Conservation (phyloP, 163 green algal genomes). For the Volvox carteri region DNA sequence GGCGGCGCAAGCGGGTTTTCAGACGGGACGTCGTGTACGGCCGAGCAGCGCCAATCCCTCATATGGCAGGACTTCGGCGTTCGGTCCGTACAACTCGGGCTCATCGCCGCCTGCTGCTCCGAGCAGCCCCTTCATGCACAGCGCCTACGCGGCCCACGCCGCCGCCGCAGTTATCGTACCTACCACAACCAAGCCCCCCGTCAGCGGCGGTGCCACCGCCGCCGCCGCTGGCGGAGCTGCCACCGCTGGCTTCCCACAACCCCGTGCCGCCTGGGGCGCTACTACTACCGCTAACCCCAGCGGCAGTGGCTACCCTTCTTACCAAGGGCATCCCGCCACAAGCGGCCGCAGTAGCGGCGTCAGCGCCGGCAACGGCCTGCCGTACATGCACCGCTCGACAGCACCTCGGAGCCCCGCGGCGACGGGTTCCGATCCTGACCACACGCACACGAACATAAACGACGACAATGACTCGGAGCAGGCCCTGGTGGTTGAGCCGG, state of each 20-base stretch:
- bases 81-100: not conserved
- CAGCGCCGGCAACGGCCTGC: not conserved
- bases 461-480: not conserved
- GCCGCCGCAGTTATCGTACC: not conserved
- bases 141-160: constrained; percentile 15
- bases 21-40: not conserved
- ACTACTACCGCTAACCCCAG: not conserved
- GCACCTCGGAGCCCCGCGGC: not conserved
- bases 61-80: constrained; percentile 19
- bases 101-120: not conserved
- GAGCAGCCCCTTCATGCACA: constrained; percentile 5
- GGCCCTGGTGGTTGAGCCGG: not conserved
- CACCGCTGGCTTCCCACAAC: not conserved
- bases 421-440: constrained; percentile 30
- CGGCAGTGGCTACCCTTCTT: not conserved
- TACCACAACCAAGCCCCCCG: not conserved
- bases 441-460: not conserved
- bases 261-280: constrained; percentile 18
- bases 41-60: constrained; percentile 44
- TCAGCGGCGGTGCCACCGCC: not conserved
- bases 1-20: not conserved
- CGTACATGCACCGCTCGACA: constrained; percentile 38
- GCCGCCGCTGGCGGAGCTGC: too few species aligned
- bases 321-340: not conserved
- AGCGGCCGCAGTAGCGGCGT: not conserved